phyloP scores from a whole-genome alignment of 176 grass and related monocot genomes.

The Themeda triandra region DNA sequence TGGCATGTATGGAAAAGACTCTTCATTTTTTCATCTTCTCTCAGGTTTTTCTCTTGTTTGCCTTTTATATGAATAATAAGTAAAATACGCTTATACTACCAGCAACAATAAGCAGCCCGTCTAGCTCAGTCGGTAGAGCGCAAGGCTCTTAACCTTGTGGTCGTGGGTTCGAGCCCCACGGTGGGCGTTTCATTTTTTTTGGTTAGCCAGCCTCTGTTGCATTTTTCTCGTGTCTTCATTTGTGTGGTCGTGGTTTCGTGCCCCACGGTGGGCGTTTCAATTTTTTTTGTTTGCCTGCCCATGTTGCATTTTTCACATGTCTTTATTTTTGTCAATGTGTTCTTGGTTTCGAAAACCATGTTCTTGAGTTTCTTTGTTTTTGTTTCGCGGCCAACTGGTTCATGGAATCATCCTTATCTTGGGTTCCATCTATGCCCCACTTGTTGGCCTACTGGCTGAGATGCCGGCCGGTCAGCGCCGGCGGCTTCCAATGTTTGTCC shows the following conservation, averaged over 20 bases:
- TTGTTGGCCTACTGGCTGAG: not conserved
- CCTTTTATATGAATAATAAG: too few species aligned
- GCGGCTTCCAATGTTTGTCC: not conserved
- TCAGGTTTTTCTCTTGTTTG: too few species aligned
- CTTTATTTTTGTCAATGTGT: not conserved
- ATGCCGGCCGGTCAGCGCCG: slow-evolving; percentile 9
- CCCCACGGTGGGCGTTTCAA: slow-evolving; percentile 35
- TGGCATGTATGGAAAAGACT: too few species aligned
- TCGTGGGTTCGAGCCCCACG: slow-evolving; percentile 67
- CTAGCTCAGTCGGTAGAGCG: slow-evolving; percentile 45
- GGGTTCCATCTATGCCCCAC: not conserved
- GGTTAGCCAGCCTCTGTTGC: not conserved
- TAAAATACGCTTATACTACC: too few species aligned
- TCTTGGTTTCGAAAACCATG: not conserved
- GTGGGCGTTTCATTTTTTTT: not conserved
- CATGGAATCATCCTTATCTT: not conserved
- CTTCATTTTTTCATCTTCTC: too few species aligned
- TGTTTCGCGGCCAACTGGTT: not conserved
- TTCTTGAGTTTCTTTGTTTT: not conserved
- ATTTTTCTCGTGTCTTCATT: not conserved
- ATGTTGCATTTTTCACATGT: not conserved
- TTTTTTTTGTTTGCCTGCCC: not conserved
- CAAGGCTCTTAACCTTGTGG: slow-evolving; percentile 49
- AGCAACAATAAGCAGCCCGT: not conserved
- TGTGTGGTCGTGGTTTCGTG: slow-evolving; percentile 56